Evolutionary conservation across 179 eudicot genomes (phyloP).

Genomic region (Corrigiola litoralis): DNA sequence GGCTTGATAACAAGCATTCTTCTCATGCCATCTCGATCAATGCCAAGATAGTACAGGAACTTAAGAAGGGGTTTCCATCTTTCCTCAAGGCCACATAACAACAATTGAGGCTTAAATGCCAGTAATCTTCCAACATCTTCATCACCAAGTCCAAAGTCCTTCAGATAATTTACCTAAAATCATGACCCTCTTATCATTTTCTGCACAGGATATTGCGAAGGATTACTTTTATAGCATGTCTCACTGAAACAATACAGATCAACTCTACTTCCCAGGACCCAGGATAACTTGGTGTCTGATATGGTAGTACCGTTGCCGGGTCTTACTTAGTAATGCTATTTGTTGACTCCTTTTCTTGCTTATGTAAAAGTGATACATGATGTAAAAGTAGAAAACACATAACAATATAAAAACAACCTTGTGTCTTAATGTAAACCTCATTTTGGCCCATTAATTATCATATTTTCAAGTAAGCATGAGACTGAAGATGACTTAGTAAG

Average conservation of each 20-base stretch:
- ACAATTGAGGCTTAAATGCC: conserved; percentile 81
- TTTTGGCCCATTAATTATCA: neutral
- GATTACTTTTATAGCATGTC: conserved; percentile 11
- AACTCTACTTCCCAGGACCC: neutral
- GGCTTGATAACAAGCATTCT: conserved; percentile 81
- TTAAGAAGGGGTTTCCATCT: conserved; percentile 87
- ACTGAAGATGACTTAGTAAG: neutral
- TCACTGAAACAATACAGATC: neutral
- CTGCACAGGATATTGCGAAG: conserved; percentile 7
- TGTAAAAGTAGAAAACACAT: too few relatives aligned
- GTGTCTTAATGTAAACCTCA: neutral
- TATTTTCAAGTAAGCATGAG: neutral
- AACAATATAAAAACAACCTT: too few relatives aligned
- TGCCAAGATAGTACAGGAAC: conserved; percentile 81
- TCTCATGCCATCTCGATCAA: conserved; percentile 76
- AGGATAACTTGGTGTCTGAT: neutral
- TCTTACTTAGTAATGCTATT: too few relatives aligned
- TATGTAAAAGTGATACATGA: too few relatives aligned
- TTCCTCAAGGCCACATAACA: conserved; percentile 86
- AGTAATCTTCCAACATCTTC: conserved; percentile 79
- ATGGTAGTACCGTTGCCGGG: too few relatives aligned
- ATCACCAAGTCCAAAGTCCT: conserved; percentile 74
- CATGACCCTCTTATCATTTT: conserved; percentile 18
- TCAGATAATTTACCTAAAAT: conserved; percentile 69
- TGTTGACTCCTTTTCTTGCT: too few relatives aligned